Evolutionary conservation across 2,329 filamentous ascomycete species (phyloP).

Genomic region (Penicillium verrucosum): DNA sequence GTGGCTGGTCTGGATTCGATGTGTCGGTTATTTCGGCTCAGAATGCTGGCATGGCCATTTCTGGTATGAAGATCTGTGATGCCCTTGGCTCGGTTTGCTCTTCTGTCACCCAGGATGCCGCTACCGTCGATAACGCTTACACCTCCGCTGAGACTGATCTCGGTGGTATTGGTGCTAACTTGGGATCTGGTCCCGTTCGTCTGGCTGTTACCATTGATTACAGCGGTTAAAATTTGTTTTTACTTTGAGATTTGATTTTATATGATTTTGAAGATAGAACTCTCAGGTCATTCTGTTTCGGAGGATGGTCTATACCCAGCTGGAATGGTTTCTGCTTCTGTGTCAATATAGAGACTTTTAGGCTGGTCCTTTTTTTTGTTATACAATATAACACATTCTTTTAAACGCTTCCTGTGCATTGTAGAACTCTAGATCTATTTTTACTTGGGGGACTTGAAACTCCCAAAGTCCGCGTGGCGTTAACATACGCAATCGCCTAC

Average conservation of each 20-base stretch:
- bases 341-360: constrained; percentile 13
- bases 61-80: constrained; percentile 40
- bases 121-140: constrained; percentile 33
- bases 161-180: constrained; percentile 38
- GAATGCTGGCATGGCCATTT: constrained; percentile 28
- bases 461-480: neutral
- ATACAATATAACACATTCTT: constrained; percentile 9
- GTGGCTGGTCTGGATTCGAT: constrained; percentile 35
- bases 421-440: neutral
- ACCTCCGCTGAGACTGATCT: constrained; percentile 24
- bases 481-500: constrained; percentile 2
- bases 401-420: neutral
- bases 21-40: constrained; percentile 36
- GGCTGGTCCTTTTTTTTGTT: constrained; percentile 8
- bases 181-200: constrained; percentile 25
- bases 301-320: constrained; percentile 16
- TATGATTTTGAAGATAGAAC: constrained; percentile 10
- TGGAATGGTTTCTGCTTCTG: constrained; percentile 14
- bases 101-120: constrained; percentile 25
- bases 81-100: constrained; percentile 29
- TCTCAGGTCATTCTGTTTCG: constrained; percentile 2
- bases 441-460: neutral
- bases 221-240: constrained; percentile 21
- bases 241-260: constrained; percentile 3
- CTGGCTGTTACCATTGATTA: constrained; percentile 31